A percentile compares a stretch with the other conserved stretches of the same genome.
Evolutionary conservation across 108 stramenopile species (phyloP).

Genomic region (Asterionellopsis glacialis): DNA sequence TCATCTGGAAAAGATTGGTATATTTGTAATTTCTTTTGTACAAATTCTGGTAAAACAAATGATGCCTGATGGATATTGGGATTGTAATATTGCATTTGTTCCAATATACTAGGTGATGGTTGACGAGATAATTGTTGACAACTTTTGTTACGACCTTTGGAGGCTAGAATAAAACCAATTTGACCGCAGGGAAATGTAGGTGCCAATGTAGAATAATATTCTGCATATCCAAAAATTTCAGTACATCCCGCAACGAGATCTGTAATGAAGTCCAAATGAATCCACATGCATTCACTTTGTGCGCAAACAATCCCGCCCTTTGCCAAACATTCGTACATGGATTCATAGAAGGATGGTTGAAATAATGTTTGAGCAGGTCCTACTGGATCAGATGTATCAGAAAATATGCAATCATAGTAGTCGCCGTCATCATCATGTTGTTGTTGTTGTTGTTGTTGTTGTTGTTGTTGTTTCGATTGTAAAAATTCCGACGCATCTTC

Average conservation of each 20-base stretch:
- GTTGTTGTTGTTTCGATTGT: conserved; percentile 2
- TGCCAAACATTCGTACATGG: conserved; percentile 37
- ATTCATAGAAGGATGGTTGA: conserved; percentile 67
- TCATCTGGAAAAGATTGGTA: neutral
- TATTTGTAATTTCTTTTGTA: neutral
- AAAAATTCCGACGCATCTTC: conserved; percentile 42
- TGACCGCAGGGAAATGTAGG: conserved; percentile 41
- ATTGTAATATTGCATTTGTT: conserved; percentile 63
- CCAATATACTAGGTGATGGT: conserved; percentile 19
- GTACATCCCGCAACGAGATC: conserved; percentile 43
- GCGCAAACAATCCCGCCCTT: conserved; percentile 68
- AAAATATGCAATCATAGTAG: conserved; percentile 74
- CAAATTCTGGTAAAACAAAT: conserved; percentile 71
- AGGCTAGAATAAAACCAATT: conserved; percentile 77
- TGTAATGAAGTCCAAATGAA: conserved; percentile 68
- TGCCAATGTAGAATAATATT: conserved; percentile 65
- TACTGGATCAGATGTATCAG: conserved; percentile 74
- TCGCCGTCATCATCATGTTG: conserved; percentile 1
- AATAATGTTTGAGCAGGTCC: conserved; percentile 84
- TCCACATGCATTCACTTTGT: conserved; percentile 81
- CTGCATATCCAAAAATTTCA: conserved; percentile 52
- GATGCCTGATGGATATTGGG: conserved; percentile 61
- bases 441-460: neutral
- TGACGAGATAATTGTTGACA: conserved; percentile 17
- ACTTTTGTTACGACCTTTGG: conserved; percentile 22